Conservation (phyloP, 2,329 filamentous ascomycete genomes). For the Ascochyta rabiei region DNA sequence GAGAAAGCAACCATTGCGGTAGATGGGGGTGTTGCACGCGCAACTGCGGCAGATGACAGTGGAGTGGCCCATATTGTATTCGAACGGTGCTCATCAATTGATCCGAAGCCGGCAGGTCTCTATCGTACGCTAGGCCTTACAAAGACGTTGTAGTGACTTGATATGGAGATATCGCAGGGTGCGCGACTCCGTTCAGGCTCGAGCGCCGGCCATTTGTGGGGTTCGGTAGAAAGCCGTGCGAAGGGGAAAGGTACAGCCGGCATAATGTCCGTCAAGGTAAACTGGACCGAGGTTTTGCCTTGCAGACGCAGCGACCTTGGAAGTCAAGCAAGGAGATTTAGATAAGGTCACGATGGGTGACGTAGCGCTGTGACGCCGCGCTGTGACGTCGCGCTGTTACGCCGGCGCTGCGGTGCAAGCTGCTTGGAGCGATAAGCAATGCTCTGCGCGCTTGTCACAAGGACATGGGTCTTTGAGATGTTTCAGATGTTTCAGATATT, state of each 20-base stretch:
- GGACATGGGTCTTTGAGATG: background rate
- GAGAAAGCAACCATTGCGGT: constrained; percentile 15
- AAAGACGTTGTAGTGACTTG: constrained; percentile 5
- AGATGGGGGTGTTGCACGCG: background rate
- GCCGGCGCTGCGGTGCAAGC: background rate
- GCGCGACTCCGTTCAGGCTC: constrained; percentile 6
- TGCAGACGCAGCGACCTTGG: constrained; percentile 1
- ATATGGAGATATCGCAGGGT: constrained; percentile 11
- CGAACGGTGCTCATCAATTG: background rate
- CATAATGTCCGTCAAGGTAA: constrained; percentile 17
- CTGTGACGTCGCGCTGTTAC: constrained; percentile 5
- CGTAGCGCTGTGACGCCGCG: constrained; percentile 3
- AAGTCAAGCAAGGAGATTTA: background rate
- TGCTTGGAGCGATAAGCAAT: background rate
- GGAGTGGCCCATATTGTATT: constrained; percentile 6
- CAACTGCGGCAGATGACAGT: background rate
- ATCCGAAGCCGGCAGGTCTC: constrained; percentile 3
- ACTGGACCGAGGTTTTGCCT: constrained; percentile 10
- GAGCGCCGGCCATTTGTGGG: constrained; percentile 22
- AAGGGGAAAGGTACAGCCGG: constrained; percentile 15
- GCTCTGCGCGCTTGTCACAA: background rate
- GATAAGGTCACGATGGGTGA: constrained; percentile 13
- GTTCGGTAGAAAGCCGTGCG: constrained; percentile 23
- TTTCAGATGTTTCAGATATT: too few relatives aligned
- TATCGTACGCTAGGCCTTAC: background rate